Base-by-base conservation (phyloP, 2,329 filamentous ascomycete genomes). In the Lasiodiplodia gonubiensis region DNA sequence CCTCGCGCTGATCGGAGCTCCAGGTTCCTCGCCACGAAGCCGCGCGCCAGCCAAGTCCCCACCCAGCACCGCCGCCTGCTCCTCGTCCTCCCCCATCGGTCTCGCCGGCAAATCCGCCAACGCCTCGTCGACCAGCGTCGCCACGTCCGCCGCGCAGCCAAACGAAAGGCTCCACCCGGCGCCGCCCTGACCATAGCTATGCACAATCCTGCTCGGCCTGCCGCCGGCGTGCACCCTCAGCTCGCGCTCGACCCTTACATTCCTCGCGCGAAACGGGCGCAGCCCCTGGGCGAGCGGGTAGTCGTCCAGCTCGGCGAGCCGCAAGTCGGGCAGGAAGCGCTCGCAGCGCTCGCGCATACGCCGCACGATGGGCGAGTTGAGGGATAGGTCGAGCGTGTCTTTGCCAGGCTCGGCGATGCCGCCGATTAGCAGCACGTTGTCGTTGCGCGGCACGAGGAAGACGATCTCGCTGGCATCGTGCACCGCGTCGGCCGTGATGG, bases 151-250 rank as follows among this genome's bases (percentile, higher is more conserved):
- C 12, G 80, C 79, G 64, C 79, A 80, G 1, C 79, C 80, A 68
- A 81, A 81, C 0, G 76, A 77, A 66, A 82, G 67, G 55, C 73
- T 79, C 81, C 81, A 83, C 4, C 81, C 82, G 2, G 80, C 77
- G 4, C 80, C 81, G 5, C 81, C 81, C 59, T 83, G 81, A 1
- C 82, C 81, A 68, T 83, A 83, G 1, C 76, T 78, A 65, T 83
- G 81, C 3, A 83, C 75, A 53, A 82, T 79, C n/a, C 75, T 69
- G 59, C 74, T 76, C 18, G 71, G 67, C 21, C n/a, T 42, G 63
- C 71, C 66, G 6, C 16, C 48, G 18, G 12, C 48, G n/a, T 39
- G 60, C 18, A 10, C 11, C 46, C 77, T 75, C 16, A 79, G 72
- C 68, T 84, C 81, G 1, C 80, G 75, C 71, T 83, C 81, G 8